Evolutionary conservation across 1,139 yeast species (phyloP), one percentile per base, ranked within the genome.

Genomic region (Magnusiomyces ingens): DNA sequence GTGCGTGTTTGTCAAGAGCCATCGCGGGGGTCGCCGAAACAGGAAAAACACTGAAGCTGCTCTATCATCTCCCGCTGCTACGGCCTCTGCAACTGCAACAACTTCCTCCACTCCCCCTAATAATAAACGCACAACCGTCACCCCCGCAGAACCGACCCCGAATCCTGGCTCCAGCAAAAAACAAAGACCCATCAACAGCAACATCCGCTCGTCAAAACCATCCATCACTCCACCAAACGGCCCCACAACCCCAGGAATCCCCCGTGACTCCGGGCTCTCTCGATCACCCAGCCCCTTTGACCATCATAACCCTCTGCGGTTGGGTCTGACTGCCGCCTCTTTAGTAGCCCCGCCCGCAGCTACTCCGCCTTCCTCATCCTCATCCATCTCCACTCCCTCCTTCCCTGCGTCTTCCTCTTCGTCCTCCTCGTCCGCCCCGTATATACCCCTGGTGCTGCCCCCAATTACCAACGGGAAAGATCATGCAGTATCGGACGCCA

Each of bases 1-100:
- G 38, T 81, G 86, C 64, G 75, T 81, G 18, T 81, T 80, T 66
- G 84, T 81, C 19, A 79, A 77, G 56, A 75, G 81, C 53, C 79
- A 75, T 61, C 65, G 85, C 52, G 85, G 86, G 18, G 86, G 85
- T 2, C 68, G 82, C 45, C 69, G 85, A 36, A 72, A 57, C 18
- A 35, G 55, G 32, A 38, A 48, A 47, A 36, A 19, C n/a, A 44
- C 32, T 35, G 32, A 15, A 8, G 29, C 26, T 21, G 35, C 6
- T 43, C 36, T 43, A 29, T 5, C 40, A 21, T 29, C 29, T 2
- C 11, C 49, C 11, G 13, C 48, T 11, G 38, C 35, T 13, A 18
- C 46, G 26, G 3, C 48, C 35, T 15, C 48, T 32, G 15, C 29
- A 32, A 15, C 40, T 29, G 12, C 37, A 32, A 11, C 29, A 32